These are phyloP conservation scores for Salisapilia sapeloensis DNA, from an alignment of 352 stramenopile species.

Conservation along the genomic window DNA sequence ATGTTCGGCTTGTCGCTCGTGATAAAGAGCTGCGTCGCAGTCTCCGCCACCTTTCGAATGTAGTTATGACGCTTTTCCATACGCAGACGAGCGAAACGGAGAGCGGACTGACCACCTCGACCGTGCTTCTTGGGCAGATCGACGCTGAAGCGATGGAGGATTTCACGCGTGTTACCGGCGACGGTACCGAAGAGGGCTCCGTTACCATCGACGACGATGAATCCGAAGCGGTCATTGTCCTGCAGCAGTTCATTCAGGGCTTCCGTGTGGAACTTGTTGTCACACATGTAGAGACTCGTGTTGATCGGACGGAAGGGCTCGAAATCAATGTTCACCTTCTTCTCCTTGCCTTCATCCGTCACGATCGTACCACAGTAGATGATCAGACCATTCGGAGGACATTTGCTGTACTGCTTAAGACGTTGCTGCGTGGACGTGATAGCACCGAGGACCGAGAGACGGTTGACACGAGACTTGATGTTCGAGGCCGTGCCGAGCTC, in stretches of 20 bases:
- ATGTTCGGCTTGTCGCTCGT: slow-evolving; percentile 96
- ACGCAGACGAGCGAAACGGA: slow-evolving; percentile 98
- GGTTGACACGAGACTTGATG: slow-evolving; percentile 99
- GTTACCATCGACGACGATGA: slow-evolving; percentile 99
- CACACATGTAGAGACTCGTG: slow-evolving; percentile 99
- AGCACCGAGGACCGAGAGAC: slow-evolving; percentile 93
- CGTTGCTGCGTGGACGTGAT: slow-evolving; percentile 99
- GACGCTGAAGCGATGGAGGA: slow-evolving; percentile 93
- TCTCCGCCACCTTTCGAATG: slow-evolving; percentile 96
- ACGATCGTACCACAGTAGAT: slow-evolving; percentile 99
- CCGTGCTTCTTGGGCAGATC: slow-evolving; percentile 99
- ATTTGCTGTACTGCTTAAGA: slow-evolving; percentile 98
- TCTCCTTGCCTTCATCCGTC: slow-evolving; percentile 99
- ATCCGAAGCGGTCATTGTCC: slow-evolving; percentile 98
- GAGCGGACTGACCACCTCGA: slow-evolving; percentile 96
- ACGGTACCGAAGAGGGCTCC: slow-evolving; percentile 96
- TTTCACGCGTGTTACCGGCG: slow-evolving; percentile 83
- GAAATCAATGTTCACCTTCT: slow-evolving; percentile 99
- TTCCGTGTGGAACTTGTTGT: slow-evolving; percentile 99
- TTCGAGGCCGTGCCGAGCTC: slow-evolving; percentile 99
- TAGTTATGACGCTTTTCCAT: slow-evolving; percentile 99
- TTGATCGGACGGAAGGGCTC: slow-evolving; percentile 99
- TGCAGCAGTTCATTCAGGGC: slow-evolving; percentile 96
- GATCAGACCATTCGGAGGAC: slow-evolving; percentile 94
- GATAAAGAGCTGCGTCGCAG: slow-evolving; percentile 97